Base-by-base conservation (phyloP, 495 filamentous ascomycete genomes). In the Haplographium delicatum region DNA sequence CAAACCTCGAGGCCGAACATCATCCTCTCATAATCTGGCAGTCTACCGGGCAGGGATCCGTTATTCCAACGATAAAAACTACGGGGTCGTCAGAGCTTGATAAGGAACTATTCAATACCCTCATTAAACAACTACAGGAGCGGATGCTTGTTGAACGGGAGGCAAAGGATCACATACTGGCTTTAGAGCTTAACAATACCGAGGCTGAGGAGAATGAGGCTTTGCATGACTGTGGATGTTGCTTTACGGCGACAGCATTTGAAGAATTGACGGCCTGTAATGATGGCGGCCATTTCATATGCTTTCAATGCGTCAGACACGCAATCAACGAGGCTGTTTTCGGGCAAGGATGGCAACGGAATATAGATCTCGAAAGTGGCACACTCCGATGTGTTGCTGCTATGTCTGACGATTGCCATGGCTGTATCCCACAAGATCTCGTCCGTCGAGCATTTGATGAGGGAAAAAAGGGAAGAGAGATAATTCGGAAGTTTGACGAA, bases 141-240 rank as follows among this genome's bases (percentile, higher is more conserved):
- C 72, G 72, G 22, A 62, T 70, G 16, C 75, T 72, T 7, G 65
- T 70, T 25, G 74, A 81, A n/a, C 81, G 77, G 51, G 80, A 86
- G 35, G 65, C 59, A 1, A 66, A 67, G 15, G 93, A 98, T 58
- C 74, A 70, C 43, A 60, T 62, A 26, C 52, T 87, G 28, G 90
- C 93, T 7, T 56, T 77, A 5, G 70, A 79, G 20, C 57, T 95
- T 50, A 93, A 95, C 65, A 81, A 79, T 19, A 66, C 70, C 31
- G 86, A 96, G 57, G 91, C 93, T 4, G 80, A 86, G 57, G 71
- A 77, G 24, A 76, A 72, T 5, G 75, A 83, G 24, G 82, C 81
- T 20, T 62, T 91, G 15, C 84, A 89, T 57, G 93, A 97, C 61
- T 98, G 93, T 64, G 83, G 84, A 58, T 96, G 91, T 68, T 98